Conservation (phyloP, 2,329 filamentous ascomycete genomes). For the Tolypocladium tropicale region DNA sequence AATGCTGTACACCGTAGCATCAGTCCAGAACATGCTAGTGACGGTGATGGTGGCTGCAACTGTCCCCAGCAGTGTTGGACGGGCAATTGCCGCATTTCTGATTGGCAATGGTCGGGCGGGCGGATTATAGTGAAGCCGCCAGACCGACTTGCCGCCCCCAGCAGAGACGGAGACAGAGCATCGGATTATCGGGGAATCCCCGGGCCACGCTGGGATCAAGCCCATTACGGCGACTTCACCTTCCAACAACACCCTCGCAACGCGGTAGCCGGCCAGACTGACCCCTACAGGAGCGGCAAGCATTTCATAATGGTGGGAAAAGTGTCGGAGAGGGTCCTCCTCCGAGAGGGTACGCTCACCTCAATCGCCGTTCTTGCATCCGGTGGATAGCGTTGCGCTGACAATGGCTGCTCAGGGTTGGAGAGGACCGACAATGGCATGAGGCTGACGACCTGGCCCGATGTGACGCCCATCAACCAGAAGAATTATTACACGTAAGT, state of each 20-base stretch:
- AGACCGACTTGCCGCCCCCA: not conserved
- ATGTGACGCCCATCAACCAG: constrained; percentile 90
- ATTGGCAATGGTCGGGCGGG: not conserved
- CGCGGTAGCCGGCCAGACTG: not conserved
- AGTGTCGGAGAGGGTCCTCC: constrained; percentile 54
- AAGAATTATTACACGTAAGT: constrained; percentile 98
- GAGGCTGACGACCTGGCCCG: constrained; percentile 89
- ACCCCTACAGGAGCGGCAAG: not conserved
- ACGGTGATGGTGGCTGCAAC: no score
- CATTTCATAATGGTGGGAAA: constrained; percentile 47
- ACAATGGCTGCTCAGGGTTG: constrained; percentile 50
- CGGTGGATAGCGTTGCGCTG: constrained; percentile 6
- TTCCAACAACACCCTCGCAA: not conserved
- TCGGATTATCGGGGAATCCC: not conserved
- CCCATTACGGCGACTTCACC: not conserved
- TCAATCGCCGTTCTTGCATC: not conserved
- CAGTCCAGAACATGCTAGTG: no score
- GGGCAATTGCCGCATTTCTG: not conserved
- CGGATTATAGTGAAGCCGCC: constrained; percentile 1
- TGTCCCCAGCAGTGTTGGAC: no score
- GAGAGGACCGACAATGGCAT: constrained; percentile 98
- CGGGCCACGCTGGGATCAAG: not conserved
- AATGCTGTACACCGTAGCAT: no score
- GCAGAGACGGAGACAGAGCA: not conserved
- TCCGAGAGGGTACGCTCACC: constrained; percentile 43